Evolutionary conservation across 768 basidiomycete genomes (phyloP), one percentile per base, ranked within the genome.

Genomic region (Mycena crocata): DNA sequence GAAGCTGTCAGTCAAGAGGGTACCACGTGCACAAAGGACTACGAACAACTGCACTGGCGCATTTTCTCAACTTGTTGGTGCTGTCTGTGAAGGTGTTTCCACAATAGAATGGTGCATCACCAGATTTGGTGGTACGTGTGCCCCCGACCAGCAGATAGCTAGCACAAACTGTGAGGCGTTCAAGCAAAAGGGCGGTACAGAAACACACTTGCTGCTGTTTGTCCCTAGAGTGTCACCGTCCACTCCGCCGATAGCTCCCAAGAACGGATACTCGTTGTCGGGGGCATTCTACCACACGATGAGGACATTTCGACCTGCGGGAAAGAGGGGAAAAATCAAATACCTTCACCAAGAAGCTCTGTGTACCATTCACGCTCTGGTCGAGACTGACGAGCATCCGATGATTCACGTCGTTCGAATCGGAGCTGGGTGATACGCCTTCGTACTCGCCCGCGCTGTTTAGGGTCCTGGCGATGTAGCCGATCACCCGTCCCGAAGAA

Each of bases 281-380:
- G 57, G 58, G 17, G 51, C 58, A 42, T 60, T 60, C 58, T 60
- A n/a, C 19, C 15, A 44, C 24, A 19, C 9, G 21, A 5, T n/a
- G 10, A 42, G 40, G 6, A 42, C 40, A 42, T 42, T 19, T 21
- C 21, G 40, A 42, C 40, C 6, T 5, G 21, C 15, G 7, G 24
- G 12, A 15, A 12, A 17, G 14, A 19, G 10, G 31, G 6, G 26
- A 44, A 31, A n/a, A 1, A 14, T 10, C 5, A 57, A 37, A 19
- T 59, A 66, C 64, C 64, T 60, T 60, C 44, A 66, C 64, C 26
- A 66, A 30, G 34, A 66, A 28, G 28, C 51, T 55, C 64, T 66
- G 64, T 19, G 58, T 7, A 17, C 45, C 64, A 21, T 12, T 56
- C 35, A 24, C 35, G 12, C 17, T 44, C 32, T 46, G 34, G 15